phyloP scores from a whole-genome alignment of 148 eudicot genomes.

The Hydrangea macrophylla region DNA sequence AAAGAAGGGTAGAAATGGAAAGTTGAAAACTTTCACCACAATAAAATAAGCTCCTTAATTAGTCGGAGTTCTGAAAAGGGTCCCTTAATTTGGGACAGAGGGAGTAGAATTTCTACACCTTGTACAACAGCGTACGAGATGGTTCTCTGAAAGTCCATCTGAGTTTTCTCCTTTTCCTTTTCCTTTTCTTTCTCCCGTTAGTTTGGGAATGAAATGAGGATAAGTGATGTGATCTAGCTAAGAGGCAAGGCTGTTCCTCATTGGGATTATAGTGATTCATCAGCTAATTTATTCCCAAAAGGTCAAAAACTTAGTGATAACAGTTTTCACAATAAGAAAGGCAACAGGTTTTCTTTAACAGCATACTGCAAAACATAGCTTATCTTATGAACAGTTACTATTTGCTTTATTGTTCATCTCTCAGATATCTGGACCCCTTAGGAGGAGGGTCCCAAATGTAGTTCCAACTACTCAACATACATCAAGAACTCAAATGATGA shows the following conservation, averaged over 20 bases:
- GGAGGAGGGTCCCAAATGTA: neutral
- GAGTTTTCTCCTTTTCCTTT: neutral
- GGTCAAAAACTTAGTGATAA: too few relatives aligned
- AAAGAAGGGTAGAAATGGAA: too few relatives aligned
- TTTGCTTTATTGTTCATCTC: neutral
- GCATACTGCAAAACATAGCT: neutral
- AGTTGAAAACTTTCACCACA: too few relatives aligned
- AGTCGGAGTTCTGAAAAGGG: too few relatives aligned
- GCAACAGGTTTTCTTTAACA: neutral
- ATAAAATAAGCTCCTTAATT: too few relatives aligned
- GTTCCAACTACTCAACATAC: neutral
- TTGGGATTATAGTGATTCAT: neutral
- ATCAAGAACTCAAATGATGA: neutral
- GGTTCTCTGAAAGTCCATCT: neutral
- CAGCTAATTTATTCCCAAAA: too few relatives aligned
- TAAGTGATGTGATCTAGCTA: neutral
- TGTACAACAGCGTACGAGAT: neutral
- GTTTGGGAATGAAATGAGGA: neutral
- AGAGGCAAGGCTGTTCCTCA: neutral
- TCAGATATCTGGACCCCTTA: conserved; percentile 4
- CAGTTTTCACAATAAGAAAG: neutral
- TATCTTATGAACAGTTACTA: neutral
- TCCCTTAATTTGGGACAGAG: too few relatives aligned
- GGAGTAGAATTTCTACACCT: neutral
- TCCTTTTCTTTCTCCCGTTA: neutral